These are phyloP conservation scores for Taiozyma sp. DNA, from an alignment of 1,139 yeast genomes.

Conservation along the genomic window DNA sequence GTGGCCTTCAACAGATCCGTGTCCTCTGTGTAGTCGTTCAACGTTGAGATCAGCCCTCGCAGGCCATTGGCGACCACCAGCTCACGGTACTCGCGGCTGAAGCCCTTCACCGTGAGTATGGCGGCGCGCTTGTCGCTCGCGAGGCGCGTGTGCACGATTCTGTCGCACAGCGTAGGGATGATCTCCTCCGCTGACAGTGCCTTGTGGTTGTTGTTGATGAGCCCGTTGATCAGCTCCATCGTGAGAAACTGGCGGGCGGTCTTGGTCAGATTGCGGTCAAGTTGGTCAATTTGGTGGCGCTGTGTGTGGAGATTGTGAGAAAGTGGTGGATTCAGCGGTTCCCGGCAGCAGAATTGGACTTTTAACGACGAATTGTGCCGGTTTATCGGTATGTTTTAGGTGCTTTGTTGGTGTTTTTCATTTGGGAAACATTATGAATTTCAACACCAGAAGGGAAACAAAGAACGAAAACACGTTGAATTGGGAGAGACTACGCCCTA, in stretches of 20 bases:
- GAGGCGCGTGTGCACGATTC: slow-evolving; percentile 77
- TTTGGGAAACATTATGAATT: not conserved
- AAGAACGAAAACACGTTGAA: not conserved
- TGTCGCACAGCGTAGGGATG: slow-evolving; percentile 81
- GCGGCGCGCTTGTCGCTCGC: slow-evolving; percentile 90
- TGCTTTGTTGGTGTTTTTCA: not conserved
- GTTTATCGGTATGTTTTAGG: not conserved
- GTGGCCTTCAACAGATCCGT: slow-evolving; percentile 73
- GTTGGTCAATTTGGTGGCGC: not conserved
- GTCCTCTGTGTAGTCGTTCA: slow-evolving; percentile 64
- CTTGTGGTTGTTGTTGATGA: slow-evolving; percentile 39
- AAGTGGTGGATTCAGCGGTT: not conserved
- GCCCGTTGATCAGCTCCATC: slow-evolving; percentile 45
- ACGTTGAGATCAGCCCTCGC: slow-evolving; percentile 63
- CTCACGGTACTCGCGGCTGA: slow-evolving; percentile 85
- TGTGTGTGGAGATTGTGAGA: no score
- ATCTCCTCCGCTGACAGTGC: slow-evolving; percentile 75
- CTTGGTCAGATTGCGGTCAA: not conserved
- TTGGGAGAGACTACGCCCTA: not conserved
- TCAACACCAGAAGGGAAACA: not conserved
- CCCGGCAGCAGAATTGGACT: not conserved
- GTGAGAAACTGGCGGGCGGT: not conserved
- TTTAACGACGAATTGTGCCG: not conserved
- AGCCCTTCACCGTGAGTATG: slow-evolving; percentile 81
- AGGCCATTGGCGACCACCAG: slow-evolving; percentile 86